Base-by-base conservation (phyloP, 768 basidiomycete genomes). In the Lepiota brunneoincarnata region DNA sequence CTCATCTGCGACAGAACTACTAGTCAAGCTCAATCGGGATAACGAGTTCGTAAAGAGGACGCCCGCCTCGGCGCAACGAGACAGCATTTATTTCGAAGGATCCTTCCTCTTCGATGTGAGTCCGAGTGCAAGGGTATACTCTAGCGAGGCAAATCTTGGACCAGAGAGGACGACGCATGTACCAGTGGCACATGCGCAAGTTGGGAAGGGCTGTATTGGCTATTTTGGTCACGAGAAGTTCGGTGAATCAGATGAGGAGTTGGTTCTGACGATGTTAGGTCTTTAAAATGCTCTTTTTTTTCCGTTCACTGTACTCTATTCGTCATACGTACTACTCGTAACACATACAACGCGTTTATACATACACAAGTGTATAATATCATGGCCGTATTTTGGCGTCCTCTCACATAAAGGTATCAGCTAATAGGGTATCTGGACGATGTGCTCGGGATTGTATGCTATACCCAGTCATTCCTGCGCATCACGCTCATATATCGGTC, bases 171-270 rank as follows among this genome's bases (percentile, higher is more conserved):
- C 49, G 44, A 51, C 67, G 31, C 56, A 56, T 36, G 39, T 56
- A 42, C 57, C 69, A 10, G 61, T 68, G 9, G 63, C 67, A 26
- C 66, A 64, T 48, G 53, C 68, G 1, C 55, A 59, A 31, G 59
- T 76, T 17, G 69, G 65, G 11, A 65, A 72, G 49, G 75, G 77
- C 1, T 63, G 66, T 49, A 45, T 78, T 35, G 69, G 72, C 10
- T 58, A 41, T 54, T 52, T 44, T 35, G 51, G 51, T 15, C 31
- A 43, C 15, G 43, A 44, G 3, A 35, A 52, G 23, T 44, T 45
- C 11, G n/a, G 31, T 6, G 43, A 53, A 11, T n/a, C 37, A n/a
- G 34, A 53, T 17, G 17, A 42, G 4, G 18, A 15, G 3, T n/a
- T 53, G 23, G 45, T 36, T 14, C 12, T 53, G 9, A 34, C 12